Conservation (phyloP, 768 basidiomycete genomes). For the Termitomyces sp. region DNA sequence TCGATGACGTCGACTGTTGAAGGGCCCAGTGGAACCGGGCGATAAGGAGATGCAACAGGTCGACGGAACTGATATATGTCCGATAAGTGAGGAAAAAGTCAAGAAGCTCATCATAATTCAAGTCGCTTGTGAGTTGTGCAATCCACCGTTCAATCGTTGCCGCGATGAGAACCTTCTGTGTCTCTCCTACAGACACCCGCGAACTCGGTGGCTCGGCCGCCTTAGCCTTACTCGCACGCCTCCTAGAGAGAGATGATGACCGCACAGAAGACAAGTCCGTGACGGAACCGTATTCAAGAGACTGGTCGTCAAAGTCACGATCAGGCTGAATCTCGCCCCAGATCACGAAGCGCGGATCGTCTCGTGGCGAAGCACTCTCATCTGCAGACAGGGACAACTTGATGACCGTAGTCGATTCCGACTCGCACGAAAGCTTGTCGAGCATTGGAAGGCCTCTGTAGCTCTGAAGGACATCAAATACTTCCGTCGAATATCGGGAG, state of each 20-base stretch:
- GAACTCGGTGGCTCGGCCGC: constrained; percentile 24
- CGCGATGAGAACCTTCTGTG: constrained; percentile 64
- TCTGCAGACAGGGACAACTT: constrained; percentile 66
- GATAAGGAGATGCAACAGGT: constrained; percentile 79
- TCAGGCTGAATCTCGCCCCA: constrained; percentile 64
- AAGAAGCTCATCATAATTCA: constrained; percentile 83
- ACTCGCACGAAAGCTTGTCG: constrained; percentile 57
- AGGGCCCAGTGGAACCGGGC: constrained; percentile 90
- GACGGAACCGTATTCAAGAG: constrained; percentile 30
- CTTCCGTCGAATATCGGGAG: constrained; percentile 66
- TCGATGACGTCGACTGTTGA: constrained; percentile 38
- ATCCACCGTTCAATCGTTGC: constrained; percentile 94
- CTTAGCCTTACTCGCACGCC: constrained; percentile 30
- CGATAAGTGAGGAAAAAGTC: constrained; percentile 93
- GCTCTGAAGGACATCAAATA: constrained; percentile 80
- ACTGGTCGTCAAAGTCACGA: constrained; percentile 28
- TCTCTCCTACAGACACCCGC: constrained; percentile 19
- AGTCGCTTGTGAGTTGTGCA: constrained; percentile 81
- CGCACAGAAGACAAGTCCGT: constrained; percentile 25
- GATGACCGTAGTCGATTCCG: constrained; percentile 63
- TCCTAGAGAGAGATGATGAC: constrained; percentile 30
- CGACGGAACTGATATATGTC: constrained; percentile 74
- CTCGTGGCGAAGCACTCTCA: constrained; percentile 67
- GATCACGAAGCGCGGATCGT: constrained; percentile 89
- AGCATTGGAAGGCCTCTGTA: constrained; percentile 74